Conservation (phyloP, 306 rosid species). For the Ceratonia siliqua region DNA sequence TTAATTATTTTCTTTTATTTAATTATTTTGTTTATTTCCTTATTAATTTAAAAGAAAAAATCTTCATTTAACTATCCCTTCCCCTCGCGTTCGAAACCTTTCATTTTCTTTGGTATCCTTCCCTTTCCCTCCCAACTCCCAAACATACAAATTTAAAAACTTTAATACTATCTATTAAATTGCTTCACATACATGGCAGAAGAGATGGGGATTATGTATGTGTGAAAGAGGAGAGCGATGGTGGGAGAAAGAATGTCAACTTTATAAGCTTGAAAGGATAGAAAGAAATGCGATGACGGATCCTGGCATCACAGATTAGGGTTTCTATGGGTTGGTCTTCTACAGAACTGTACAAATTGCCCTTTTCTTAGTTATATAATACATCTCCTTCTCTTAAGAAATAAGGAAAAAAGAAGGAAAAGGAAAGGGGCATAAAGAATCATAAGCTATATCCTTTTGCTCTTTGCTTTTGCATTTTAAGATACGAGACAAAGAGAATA, state of each 20-base stretch:
- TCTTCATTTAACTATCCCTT: too few relatives aligned
- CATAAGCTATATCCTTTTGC: constrained; percentile 19
- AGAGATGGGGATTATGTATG: background rate
- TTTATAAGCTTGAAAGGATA: constrained; percentile 28
- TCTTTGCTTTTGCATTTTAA: constrained; percentile 33
- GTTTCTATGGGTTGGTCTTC: constrained; percentile 26
- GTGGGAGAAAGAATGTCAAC: constrained; percentile 46
- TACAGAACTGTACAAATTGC: constrained; percentile 44
- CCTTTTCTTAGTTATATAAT: background rate
- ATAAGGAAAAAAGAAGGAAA: background rate
- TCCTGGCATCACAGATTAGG: constrained; percentile 61
- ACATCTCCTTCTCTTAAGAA: constrained; percentile 14
- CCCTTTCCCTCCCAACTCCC: too few relatives aligned
- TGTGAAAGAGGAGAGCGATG: background rate
- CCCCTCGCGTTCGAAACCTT: too few relatives aligned
- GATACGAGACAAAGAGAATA: constrained; percentile 40
- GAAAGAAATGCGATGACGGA: constrained; percentile 46
- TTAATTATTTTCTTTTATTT: too few relatives aligned
- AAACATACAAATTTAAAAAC: background rate
- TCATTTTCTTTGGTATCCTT: too few relatives aligned
- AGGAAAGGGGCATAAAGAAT: constrained; percentile 1
- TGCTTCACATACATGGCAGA: background rate
- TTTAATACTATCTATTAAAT: too few relatives aligned
- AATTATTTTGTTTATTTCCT: too few relatives aligned
- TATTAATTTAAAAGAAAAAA: too few relatives aligned